These are phyloP conservation scores for Cercospora janseana DNA, from an alignment of 2,329 filamentous ascomycete genomes.

Conservation along the genomic window DNA sequence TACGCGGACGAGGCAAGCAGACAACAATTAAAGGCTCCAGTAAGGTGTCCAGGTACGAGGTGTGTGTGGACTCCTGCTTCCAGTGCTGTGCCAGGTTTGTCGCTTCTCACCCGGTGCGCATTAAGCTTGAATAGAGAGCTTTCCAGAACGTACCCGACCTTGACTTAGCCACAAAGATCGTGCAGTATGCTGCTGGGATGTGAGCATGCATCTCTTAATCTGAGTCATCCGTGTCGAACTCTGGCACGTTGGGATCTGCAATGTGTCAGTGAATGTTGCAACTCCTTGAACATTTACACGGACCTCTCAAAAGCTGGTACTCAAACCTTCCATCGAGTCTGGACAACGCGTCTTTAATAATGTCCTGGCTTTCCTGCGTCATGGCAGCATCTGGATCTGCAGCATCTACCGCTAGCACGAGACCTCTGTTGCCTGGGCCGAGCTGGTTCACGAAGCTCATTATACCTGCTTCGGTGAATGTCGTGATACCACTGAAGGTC, in stretches of 20 bases:
- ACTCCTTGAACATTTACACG: neutral
- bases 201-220: conserved; percentile 39
- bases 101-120: too few relatives aligned
- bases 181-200: too few relatives aligned
- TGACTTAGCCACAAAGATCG: too few relatives aligned
- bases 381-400: conserved; percentile 45
- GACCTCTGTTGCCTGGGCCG: conserved; percentile 43
- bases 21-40: neutral
- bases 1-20: neutral
- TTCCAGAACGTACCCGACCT: too few relatives aligned
- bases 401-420: conserved; percentile 46
- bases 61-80: too few relatives aligned
- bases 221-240: conserved; percentile 46
- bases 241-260: conserved; percentile 47
- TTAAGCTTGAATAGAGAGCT: too few relatives aligned
- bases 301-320: conserved; percentile 47
- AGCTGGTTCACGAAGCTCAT: conserved; percentile 45
- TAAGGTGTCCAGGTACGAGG: too few relatives aligned
- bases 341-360: conserved; percentile 41
- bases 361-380: conserved; percentile 40
- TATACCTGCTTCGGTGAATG: conserved; percentile 55
- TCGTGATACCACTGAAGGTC: conserved; percentile 55
- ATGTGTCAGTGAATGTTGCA: conserved; percentile 10
- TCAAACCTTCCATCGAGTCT: conserved; percentile 47
- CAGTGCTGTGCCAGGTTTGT: too few relatives aligned